Evolutionary conservation across 371 early-diverging fungal species (phyloP).

Genomic region (Smittium mucronatum): DNA sequence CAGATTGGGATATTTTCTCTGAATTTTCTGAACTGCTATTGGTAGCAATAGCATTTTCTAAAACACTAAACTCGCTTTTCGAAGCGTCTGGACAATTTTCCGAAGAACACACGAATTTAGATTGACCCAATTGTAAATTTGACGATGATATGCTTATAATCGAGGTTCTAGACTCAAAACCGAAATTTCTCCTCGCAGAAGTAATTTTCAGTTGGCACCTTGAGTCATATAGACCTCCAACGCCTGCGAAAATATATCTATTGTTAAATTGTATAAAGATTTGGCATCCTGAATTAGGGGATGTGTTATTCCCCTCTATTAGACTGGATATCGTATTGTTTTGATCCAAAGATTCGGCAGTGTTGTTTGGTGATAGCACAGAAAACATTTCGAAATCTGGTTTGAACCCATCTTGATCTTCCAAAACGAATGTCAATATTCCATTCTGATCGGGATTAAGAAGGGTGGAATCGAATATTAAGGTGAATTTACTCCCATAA

Average conservation of each 20-base stretch:
- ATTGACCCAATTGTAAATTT: not conserved
- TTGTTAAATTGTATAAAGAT: not conserved
- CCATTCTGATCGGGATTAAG: not conserved
- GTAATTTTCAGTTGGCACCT: not conserved
- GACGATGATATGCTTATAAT: not conserved
- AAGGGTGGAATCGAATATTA: not conserved
- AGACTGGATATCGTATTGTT: not conserved
- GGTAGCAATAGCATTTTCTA: not conserved
- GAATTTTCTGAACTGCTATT: not conserved
- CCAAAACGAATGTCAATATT: not conserved
- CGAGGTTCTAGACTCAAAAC: not conserved
- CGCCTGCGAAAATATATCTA: not conserved
- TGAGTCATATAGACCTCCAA: not conserved
- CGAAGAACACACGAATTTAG: not conserved
- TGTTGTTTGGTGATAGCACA: not conserved
- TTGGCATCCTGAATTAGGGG: not conserved
- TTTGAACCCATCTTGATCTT: not conserved
- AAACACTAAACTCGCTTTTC: not conserved
- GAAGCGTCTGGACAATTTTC: not conserved
- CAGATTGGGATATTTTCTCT: not conserved
- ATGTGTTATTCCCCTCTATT: not conserved
- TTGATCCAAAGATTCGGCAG: not conserved
- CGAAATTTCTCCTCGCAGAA: not conserved
- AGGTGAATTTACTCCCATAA: not conserved
- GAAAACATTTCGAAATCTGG: conserved; percentile 4